Percentiles rank a stretch among this genome's conserved stretches.
These are phyloP conservation scores for Stagonosporopsis vannaccii DNA, from an alignment of 2,329 filamentous ascomycete genomes.

Conservation along the genomic window DNA sequence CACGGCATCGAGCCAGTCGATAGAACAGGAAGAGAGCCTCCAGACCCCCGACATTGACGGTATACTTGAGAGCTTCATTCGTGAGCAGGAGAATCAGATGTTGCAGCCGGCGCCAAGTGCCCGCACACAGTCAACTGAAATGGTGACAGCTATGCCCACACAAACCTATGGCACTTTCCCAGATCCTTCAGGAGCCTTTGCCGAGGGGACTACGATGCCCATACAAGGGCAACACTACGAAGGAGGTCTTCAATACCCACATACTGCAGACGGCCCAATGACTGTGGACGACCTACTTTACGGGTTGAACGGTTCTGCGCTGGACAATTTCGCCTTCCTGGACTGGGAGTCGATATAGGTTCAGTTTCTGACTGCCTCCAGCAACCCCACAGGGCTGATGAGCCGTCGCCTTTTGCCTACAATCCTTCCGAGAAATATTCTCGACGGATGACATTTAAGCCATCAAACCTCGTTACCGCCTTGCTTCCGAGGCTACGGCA, in stretches of 20 bases:
- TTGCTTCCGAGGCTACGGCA: too few relatives aligned
- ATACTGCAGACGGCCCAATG: slow-evolving; percentile 16
- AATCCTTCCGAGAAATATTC: background rate
- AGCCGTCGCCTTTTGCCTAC: background rate
- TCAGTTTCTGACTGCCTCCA: background rate
- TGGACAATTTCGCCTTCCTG: slow-evolving; percentile 29
- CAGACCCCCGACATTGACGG: slow-evolving; percentile 51
- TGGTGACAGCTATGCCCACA: background rate
- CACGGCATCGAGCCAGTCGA: slow-evolving; percentile 10
- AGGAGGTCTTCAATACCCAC: background rate
- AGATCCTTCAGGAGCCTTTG: background rate
- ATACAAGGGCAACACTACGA: background rate
- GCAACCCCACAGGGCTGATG: background rate
- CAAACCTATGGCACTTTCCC: background rate
- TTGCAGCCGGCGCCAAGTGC: background rate
- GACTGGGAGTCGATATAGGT: slow-evolving; percentile 22
- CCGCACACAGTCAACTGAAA: background rate
- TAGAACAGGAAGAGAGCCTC: slow-evolving; percentile 23
- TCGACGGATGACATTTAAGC: too few relatives aligned
- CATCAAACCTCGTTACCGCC: too few relatives aligned
- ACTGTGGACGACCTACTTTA: slow-evolving; percentile 34
- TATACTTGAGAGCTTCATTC: slow-evolving; percentile 53
- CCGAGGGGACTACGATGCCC: background rate
- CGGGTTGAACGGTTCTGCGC: slow-evolving; percentile 34
- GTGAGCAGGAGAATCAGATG: slow-evolving; percentile 34